Conservation (phyloP, 2,329 filamentous ascomycete genomes). For the Colletotrichum sublineola region DNA sequence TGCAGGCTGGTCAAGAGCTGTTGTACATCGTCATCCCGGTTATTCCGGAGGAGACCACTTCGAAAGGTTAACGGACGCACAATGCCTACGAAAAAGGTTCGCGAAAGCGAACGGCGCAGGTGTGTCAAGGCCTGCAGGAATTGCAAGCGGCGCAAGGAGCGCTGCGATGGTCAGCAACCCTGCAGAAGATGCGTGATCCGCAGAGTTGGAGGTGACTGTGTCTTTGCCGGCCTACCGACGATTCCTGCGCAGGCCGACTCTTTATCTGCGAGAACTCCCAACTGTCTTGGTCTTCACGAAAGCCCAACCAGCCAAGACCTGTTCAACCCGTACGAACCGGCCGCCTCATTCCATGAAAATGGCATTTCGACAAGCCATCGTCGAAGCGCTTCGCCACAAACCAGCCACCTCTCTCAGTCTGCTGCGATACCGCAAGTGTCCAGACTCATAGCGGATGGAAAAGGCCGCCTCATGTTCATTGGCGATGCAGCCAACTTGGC, state of each 20-base stretch:
- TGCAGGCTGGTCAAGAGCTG: neutral
- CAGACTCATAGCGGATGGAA: conserved; percentile 50
- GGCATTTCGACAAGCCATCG: conserved; percentile 10
- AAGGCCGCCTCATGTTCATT: conserved; percentile 53
- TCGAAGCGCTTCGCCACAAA: conserved; percentile 12
- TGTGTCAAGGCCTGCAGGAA: conserved; percentile 47
- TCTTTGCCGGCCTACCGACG: conserved; percentile 34
- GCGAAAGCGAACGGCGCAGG: conserved; percentile 45
- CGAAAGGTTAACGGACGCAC: neutral
- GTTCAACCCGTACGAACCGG: conserved; percentile 13
- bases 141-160: conserved; percentile 50
- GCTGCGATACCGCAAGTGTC: conserved; percentile 46
- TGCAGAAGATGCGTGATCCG: conserved; percentile 47
- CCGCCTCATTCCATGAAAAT: conserved; percentile 15
- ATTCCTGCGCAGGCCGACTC: neutral
- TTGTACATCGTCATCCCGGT: neutral
- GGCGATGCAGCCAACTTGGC: conserved; percentile 54
- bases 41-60: neutral
- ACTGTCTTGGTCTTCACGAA: neutral
- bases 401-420: conserved; percentile 31
- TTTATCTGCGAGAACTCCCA: conserved; percentile 8
- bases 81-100: conserved; percentile 46
- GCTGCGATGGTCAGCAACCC: conserved; percentile 48
- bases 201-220: conserved; percentile 44
- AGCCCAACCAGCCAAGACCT: conserved; percentile 8